Evolutionary conservation across 805 yeast species (phyloP), one percentile per base, ranked within the genome.

Genomic region (Yarrowia sp.): DNA sequence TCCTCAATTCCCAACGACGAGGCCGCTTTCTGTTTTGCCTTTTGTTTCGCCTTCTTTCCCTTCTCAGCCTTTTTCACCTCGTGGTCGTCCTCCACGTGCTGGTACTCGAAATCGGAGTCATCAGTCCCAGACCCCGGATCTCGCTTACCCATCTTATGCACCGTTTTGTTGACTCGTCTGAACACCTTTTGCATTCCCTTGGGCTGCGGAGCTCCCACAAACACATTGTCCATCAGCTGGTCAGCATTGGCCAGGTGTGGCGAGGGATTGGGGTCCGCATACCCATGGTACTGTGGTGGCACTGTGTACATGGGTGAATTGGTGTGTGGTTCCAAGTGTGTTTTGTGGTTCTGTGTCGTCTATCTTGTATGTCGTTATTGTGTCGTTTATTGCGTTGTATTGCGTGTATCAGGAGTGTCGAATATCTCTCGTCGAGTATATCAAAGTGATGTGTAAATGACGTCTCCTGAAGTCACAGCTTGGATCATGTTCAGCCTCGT

Each of bases 51-150:
- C 46, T 49, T 38, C 36, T 63, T 63, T 3, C 56, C 46, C 19
- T 26, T 15, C 40, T 63, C 40, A 4, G 67, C 67, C 4, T 48
- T 8, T 32, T 48, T 48, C 8, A 63, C 67, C 19, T 63, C 67
- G 22, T 63, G 45, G 36, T 63, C 56, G 9, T 63, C 67, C 56
- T 63, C 67, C 26, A 48, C 67, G 16, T 63, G 67, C 36, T 63
- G 67, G 40, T 63, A 63, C 40, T 63, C 67, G 7, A 36, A 63
- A 15, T 63, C 67, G 8, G 56, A 48, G 46, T 48, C 67, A 32
- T 63, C 67, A 1, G 56, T 48, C 8, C 56, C 67, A 2, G 45
- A 36, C 8, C 67, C 67, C 5, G 55, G 55, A 38, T 48, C 56
- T 12, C 56, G 38, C 8, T 59, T 45, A n/a, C 65, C 52, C 45